A percentile compares a stretch with the other conserved stretches of the same genome.
Conservation (phyloP, 768 basidiomycete genomes). For the Leccinum ochraceum region DNA sequence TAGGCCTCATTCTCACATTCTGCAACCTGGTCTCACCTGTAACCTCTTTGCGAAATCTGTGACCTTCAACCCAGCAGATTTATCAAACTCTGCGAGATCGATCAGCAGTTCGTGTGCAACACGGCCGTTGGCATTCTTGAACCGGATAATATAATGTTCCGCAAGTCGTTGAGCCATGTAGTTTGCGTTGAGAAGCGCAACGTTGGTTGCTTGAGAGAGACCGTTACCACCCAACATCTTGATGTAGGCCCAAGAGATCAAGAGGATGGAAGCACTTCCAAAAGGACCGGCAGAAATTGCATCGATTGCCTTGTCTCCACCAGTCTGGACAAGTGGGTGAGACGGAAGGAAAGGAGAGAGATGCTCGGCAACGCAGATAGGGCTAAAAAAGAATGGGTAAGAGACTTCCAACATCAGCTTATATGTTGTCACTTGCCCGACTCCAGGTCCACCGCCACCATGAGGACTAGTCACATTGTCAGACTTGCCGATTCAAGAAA, state of each 20-base stretch:
- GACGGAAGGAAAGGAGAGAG: constrained; percentile 92
- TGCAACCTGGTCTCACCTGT: constrained; percentile 54
- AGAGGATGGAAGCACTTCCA: constrained; percentile 91
- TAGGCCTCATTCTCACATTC: constrained; percentile 1
- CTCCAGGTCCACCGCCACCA: constrained; percentile 96
- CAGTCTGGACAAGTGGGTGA: constrained; percentile 72
- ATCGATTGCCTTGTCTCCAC: constrained; percentile 71
- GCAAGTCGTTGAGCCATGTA: constrained; percentile 92
- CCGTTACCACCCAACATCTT: constrained; percentile 99
- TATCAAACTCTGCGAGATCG: constrained; percentile 95
- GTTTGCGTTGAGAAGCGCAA: constrained; percentile 93
- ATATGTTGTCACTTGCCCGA: constrained; percentile 58
- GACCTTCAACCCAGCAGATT: constrained; percentile 86
- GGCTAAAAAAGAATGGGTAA: constrained; percentile 42
- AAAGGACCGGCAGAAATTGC: constrained; percentile 92
- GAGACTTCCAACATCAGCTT: background rate
- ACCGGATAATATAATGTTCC: constrained; percentile 82
- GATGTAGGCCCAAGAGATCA: constrained; percentile 99
- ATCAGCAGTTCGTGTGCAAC: constrained; percentile 97
- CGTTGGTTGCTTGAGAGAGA: constrained; percentile 78
- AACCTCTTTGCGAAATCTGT: constrained; percentile 96
- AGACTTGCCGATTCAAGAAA: background rate
- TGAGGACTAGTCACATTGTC: constrained; percentile 64
- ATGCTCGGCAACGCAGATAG: constrained; percentile 69
- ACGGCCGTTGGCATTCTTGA: constrained; percentile 86